Evolutionary conservation across 208 protist genomes (phyloP).

Genomic region (Leishmania major): DNA sequence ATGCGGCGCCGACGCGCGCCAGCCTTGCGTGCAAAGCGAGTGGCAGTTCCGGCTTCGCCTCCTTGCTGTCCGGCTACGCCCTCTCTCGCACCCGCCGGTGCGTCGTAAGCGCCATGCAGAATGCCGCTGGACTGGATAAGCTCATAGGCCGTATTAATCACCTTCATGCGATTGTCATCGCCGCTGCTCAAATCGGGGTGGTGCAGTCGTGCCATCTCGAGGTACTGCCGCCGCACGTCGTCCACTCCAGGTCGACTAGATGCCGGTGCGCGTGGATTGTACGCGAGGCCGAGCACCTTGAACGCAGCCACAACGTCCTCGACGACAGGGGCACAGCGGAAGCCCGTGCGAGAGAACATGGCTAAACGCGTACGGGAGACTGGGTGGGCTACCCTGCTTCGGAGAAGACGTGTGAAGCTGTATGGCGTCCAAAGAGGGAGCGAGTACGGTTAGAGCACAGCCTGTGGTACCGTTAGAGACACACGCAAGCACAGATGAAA

Average conservation of each 20-base stretch:
- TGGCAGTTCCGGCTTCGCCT: background rate
- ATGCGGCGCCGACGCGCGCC: constrained; percentile 58
- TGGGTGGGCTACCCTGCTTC: background rate
- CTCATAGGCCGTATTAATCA: constrained; percentile 91
- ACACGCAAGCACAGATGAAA: background rate
- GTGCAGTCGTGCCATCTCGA: constrained; percentile 82
- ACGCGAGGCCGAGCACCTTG: constrained; percentile 71
- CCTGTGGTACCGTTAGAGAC: background rate
- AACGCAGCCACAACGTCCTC: constrained; percentile 72
- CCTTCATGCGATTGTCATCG: constrained; percentile 85
- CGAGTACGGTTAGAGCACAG: background rate
- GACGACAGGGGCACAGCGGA: constrained; percentile 23
- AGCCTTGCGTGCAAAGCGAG: constrained; percentile 51
- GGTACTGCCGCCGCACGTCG: constrained; percentile 82
- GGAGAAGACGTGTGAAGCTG: background rate
- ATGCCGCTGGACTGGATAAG: constrained; percentile 76
- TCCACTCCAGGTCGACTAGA: constrained; percentile 33
- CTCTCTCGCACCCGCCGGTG: background rate
- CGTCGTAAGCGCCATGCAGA: constrained; percentile 25
- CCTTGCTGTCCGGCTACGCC: background rate
- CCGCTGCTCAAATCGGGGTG: constrained; percentile 90
- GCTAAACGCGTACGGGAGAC: too few relatives aligned
- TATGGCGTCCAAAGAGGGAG: background rate
- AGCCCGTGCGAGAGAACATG: constrained; percentile 20
- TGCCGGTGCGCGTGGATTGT: constrained; percentile 31